Base-by-base conservation (phyloP, 2,329 filamentous ascomycete genomes). In the Pezicula radicicola region DNA sequence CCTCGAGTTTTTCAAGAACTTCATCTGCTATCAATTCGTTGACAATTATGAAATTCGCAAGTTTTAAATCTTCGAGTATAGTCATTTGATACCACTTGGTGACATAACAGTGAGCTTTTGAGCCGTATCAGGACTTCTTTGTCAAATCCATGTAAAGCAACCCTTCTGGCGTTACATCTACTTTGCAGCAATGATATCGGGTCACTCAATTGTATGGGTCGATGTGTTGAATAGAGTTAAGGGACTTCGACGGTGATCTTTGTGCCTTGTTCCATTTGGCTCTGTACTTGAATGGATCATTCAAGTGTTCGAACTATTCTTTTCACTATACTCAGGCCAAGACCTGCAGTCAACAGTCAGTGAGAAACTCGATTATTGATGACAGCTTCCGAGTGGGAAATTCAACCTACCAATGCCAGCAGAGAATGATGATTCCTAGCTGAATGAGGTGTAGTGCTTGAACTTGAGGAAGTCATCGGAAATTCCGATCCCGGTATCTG, bases 401-500 rank as follows among this genome's bases (percentile, higher is more conserved):
- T 28, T 28, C 27, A 28, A 28, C 27, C 5, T 45, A 56, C 83
- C 83, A 1, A 80, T 80, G 0, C 83, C 83, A 3, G 78, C 75
- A 2, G 79, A 75, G 21, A 87, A 66, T 0, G 75, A 71, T 45
- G 84, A 78, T 59, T 87, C 84, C 55, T 87, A 84, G 1, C 73
- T 69, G 55, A 85, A 85, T 0, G 82, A 79, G 0, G 77, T 77
- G 56, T 82, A 87, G 0, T 86, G 67, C 13, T 76, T 75, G 6
- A 76, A 77, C n/a, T 77, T 73, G 45, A 84, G 69, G 55, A 82
- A 87, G 8, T 84, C 78, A 21, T 77, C 72, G 0, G 78, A 80
- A 54, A 87, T 87, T 10, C 84, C 84, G 52, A 78, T 78, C 2
- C 84, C 84, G 2, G 81, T 83, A 60, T 87, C 84, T 0, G 73